Evolutionary conservation across 2,329 filamentous ascomycete species (phyloP).

Genomic region (Scedosporium dehoogii): DNA sequence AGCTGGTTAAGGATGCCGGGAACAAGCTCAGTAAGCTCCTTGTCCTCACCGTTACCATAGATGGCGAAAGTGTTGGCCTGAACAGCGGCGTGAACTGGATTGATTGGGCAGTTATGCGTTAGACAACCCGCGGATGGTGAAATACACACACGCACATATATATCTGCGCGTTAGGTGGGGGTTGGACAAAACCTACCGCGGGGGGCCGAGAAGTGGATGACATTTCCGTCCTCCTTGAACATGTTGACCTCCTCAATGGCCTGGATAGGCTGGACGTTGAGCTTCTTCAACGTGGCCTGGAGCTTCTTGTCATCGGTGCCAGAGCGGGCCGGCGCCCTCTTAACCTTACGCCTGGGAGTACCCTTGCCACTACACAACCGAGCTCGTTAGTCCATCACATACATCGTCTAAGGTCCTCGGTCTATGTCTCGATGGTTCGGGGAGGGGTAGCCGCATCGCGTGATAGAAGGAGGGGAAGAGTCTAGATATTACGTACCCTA

Average conservation of each 20-base stretch:
- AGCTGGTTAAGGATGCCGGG: slow-evolving; percentile 99
- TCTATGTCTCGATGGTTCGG: slow-evolving; percentile 19
- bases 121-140: not conserved
- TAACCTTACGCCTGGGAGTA: slow-evolving; percentile 93
- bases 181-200: slow-evolving; percentile 60
- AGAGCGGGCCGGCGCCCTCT: slow-evolving; percentile 89
- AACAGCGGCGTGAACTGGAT: slow-evolving; percentile 84
- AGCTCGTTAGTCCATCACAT: not conserved
- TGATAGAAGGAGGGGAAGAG: slow-evolving; percentile 5
- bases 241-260: slow-evolving; percentile 99
- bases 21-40: slow-evolving; percentile 98
- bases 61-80: slow-evolving; percentile 99
- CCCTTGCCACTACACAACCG: slow-evolving; percentile 70
- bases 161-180: not conserved
- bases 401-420: not conserved
- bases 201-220: slow-evolving; percentile 96
- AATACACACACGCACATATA: too few relatives aligned
- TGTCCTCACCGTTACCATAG: slow-evolving; percentile 97
- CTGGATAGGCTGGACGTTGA: slow-evolving; percentile 99
- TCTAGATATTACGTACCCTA: slow-evolving; percentile 4
- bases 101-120: not conserved
- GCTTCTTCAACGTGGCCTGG: slow-evolving; percentile 93
- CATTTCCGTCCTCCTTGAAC: slow-evolving; percentile 99
- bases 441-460: slow-evolving; percentile 10
- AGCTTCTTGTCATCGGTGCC: slow-evolving; percentile 99